phyloP scores from a whole-genome alignment of 352 stramenopile species.

The Phytophthora cryptogea region DNA sequence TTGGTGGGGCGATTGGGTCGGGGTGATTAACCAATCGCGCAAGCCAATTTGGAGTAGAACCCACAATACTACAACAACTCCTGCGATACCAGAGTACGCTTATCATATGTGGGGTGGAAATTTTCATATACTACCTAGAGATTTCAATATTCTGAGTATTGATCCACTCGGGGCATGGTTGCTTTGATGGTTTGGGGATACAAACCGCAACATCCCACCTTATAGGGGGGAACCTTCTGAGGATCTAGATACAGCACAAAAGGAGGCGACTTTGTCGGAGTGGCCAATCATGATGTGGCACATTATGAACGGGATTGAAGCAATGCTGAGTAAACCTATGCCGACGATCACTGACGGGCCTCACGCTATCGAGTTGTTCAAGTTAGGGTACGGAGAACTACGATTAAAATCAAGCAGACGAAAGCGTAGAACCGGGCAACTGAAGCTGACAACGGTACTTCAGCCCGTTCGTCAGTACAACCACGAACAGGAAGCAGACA shows the following conservation, averaged over 20 bases:
- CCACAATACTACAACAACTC: no score
- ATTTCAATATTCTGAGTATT: constrained; percentile 4
- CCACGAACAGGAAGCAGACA: no score
- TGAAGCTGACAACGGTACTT: constrained; percentile 6
- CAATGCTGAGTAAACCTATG: not conserved
- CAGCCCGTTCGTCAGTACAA: not conserved
- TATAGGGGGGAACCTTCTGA: constrained; percentile 1
- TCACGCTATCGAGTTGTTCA: constrained; percentile 4
- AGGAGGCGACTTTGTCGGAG: not conserved
- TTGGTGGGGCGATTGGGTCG: no score
- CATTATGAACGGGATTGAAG: constrained; percentile 4
- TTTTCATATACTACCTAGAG: constrained; percentile 1
- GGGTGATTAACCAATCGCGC: no score
- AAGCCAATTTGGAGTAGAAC: no score
- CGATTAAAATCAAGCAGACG: constrained; percentile 11
- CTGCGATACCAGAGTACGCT: no score
- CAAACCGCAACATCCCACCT: not conserved
- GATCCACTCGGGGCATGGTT: constrained; percentile 1
- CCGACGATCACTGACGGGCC: constrained; percentile 1
- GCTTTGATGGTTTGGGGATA: constrained; percentile 3
- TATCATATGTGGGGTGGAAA: not conserved
- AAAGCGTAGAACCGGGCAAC: constrained; percentile 8
- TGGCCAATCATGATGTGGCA: constrained; percentile 4
- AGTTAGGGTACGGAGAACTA: constrained; percentile 1
- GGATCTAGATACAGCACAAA: not conserved